Evolutionary conservation across 345 rosid genomes (phyloP), one percentile per base, ranked within the genome.

Genomic region (Camelina laxa): DNA sequence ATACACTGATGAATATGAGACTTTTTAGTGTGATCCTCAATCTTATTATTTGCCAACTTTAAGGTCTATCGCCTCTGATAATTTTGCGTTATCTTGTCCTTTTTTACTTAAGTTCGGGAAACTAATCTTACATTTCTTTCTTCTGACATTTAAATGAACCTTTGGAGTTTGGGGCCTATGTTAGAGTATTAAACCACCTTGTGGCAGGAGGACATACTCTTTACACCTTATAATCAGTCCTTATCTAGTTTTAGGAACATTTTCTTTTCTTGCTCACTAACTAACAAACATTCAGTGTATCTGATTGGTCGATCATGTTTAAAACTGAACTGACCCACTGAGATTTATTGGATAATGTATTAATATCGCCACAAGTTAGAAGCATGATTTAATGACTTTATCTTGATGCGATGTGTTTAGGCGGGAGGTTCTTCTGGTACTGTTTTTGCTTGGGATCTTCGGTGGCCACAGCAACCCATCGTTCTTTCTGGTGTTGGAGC

Each of bases 361-460:
- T 13, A 38, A 3, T 22, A 14, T 55, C 8, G 8, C 70, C 41
- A 39, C 19, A 36, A 74, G 41, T 17, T 22, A 57, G 6, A 57
- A 35, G 51, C 49, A 31, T 35, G 39, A 21, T 63, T 2, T 17
- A 19, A 62, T 60, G 36, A 48, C 44, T 56, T 70, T 38, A 22
- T 19, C 21, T 54, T 70, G 61, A 48, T 64, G 41, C 39, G 33
- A 16, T 75, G 47, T 56, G 51, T 72, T 12, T 79, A 91, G 98
- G 97, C 92, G 13, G 97, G 97, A 76, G 98, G 98, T 39, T 94
- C 98, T 15, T 81, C 84, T 2, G 97, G 97, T 16, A 80, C 85
- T 58, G 82, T 89, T 42, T 89, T 94, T 85, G 97, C 90, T 42
- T 94, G 96, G 98, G 98, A 94, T 80, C 85, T 87, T 53, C 84